These are phyloP conservation scores for Ustilago shanxiensis DNA, from an alignment of 1,284 basidiomycete genomes.

Conservation along the genomic window DNA sequence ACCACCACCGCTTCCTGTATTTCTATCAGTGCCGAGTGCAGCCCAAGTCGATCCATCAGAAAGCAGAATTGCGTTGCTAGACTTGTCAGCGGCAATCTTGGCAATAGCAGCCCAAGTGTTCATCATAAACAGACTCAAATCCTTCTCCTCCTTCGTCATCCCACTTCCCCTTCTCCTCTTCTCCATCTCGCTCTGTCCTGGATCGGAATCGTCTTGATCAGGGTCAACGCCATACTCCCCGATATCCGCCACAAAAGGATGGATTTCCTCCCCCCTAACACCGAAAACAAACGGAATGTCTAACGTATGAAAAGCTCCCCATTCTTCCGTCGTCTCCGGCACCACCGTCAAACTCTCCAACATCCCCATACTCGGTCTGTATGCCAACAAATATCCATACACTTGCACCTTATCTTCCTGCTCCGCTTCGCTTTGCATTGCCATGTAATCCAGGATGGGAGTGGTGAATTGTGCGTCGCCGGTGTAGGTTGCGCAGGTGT, in stretches of 20 bases:
- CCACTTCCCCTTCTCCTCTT: not conserved
- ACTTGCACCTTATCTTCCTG: conserved; percentile 11
- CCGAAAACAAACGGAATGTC: conserved; percentile 56
- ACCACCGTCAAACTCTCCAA: conserved; percentile 30
- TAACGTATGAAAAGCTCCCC: conserved; percentile 48
- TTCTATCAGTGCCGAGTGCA: conserved; percentile 2
- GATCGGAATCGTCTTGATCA: conserved; percentile 10
- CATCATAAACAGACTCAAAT: conserved; percentile 45
- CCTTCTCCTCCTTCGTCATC: conserved; percentile 33
- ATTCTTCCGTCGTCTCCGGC: conserved; percentile 38
- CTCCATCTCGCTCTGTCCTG: not conserved
- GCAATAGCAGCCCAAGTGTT: conserved; percentile 38
- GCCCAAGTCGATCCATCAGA: conserved; percentile 27
- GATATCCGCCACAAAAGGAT: conserved; percentile 14
- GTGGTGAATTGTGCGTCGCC: conserved; percentile 53
- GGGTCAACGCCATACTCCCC: conserved; percentile 37
- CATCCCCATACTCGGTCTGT: conserved; percentile 37
- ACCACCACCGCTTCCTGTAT: too few relatives aligned
- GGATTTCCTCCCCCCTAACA: conserved; percentile 16
- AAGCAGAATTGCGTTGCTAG: conserved; percentile 4
- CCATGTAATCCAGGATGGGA: conserved; percentile 44
- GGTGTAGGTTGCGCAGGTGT: conserved; percentile 51
- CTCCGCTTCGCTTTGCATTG: not conserved
- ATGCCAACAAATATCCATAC: conserved; percentile 44
- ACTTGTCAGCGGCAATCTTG: not conserved